A percentile compares a stretch with the other conserved stretches of the same genome.
These are phyloP conservation scores for Irineochytrium annulatum DNA, from an alignment of 192 early-diverging fungal genomes.

Conservation along the genomic window DNA sequence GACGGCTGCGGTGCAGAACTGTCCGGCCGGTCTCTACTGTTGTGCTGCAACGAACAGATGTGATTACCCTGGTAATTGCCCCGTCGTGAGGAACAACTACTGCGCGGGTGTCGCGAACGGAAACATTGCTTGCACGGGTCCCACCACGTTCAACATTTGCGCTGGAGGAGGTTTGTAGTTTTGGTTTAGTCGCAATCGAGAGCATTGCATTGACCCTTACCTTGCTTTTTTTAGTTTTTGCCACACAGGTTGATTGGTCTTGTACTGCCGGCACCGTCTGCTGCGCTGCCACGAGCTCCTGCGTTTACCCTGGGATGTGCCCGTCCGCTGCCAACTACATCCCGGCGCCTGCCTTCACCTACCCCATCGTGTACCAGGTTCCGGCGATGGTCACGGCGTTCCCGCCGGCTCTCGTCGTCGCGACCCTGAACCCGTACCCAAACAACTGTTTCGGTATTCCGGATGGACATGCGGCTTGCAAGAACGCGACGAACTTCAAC, in stretches of 20 bases:
- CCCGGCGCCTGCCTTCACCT: not conserved
- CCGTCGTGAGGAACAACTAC: not conserved
- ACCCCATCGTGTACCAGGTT: not conserved
- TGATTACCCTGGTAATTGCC: not conserved
- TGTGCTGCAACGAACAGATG: not conserved
- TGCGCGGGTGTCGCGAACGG: not conserved
- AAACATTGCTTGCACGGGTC: not conserved
- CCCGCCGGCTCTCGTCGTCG: not conserved
- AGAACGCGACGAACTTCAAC: not conserved
- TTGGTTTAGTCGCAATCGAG: not conserved
- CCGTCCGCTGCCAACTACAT: not conserved
- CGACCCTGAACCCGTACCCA: not conserved
- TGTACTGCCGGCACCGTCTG: slow-evolving; percentile 10
- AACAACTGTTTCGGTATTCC: slow-evolving; percentile 11
- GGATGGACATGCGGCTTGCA: slow-evolving; percentile 8
- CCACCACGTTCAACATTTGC: not conserved
- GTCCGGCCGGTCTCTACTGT: not conserved
- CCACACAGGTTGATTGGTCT: not conserved
- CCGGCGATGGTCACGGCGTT: not conserved
- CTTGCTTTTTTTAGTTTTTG: not conserved
- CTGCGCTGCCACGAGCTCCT: slow-evolving; percentile 8
- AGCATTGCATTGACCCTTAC: not conserved
- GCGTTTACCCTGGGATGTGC: not conserved
- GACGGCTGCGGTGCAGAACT: not conserved
- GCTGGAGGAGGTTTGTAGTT: not conserved